A percentile compares a stretch with the other conserved stretches of the same genome.
Conservation (phyloP, 306 rosid species). For the Myrica gale region DNA sequence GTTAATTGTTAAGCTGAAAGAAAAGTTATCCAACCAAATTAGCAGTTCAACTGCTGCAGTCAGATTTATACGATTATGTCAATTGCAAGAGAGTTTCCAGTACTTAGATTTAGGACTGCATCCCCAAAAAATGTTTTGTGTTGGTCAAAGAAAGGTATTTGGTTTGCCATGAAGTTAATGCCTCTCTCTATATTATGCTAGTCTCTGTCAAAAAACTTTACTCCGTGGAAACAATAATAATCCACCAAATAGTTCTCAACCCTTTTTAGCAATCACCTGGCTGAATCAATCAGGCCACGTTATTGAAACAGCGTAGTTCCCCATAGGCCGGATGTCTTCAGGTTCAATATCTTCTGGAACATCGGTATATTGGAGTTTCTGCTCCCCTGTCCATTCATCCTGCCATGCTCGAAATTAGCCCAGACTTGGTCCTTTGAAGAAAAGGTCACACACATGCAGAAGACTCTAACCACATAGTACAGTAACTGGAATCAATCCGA, state of each 20-base stretch:
- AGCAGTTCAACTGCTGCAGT: background rate
- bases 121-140: background rate
- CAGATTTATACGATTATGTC: background rate
- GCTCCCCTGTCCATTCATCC: conserved; percentile 98
- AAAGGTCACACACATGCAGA: conserved; percentile 8
- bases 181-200: background rate
- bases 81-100: conserved; percentile 1
- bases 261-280: conserved; percentile 56
- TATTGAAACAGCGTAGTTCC: conserved; percentile 90
- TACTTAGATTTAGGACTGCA: background rate
- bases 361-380: conserved; percentile 76
- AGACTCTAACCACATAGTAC: conserved; percentile 2
- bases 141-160: conserved; percentile 3
- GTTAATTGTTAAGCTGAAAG: background rate
- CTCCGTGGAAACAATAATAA: background rate
- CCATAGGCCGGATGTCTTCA: conserved; percentile 90
- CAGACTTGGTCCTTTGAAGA: conserved; percentile 24
- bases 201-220: conserved; percentile 3
- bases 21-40: background rate
- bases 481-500: conserved; percentile 12
- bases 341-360: conserved; percentile 89
- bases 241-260: background rate
- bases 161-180: conserved; percentile 15
- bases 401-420: conserved; percentile 36
- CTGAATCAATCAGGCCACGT: conserved; percentile 92